phyloP scores from a whole-genome alignment of 78 protist species.

The Dictyostelium intermedium region DNA sequence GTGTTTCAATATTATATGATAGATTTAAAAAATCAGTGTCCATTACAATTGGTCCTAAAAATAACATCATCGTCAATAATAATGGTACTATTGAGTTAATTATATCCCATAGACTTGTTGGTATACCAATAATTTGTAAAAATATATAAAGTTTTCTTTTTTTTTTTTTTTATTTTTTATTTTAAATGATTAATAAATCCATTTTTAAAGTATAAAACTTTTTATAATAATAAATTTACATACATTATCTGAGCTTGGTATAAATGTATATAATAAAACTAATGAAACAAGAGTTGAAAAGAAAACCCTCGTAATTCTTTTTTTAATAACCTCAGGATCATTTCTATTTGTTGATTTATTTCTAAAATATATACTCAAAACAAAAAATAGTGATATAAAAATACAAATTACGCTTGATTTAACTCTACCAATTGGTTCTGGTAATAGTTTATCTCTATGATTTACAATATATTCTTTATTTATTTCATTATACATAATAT shows the following conservation, averaged over 20 bases:
- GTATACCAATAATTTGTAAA: constrained; percentile 29
- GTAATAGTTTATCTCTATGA: background rate
- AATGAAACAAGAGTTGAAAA: constrained; percentile 6
- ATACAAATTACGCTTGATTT: background rate
- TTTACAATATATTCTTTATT: background rate
- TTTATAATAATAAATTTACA: background rate
- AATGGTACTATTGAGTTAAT: background rate
- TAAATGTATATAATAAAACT: constrained; percentile 8
- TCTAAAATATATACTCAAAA: constrained; percentile 18
- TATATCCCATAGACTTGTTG: background rate
- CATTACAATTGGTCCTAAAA: constrained; percentile 63
- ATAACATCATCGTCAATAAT: constrained; percentile 32
- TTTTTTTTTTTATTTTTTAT: background rate
- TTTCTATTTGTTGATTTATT: constrained; percentile 32
- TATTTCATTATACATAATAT: background rate
- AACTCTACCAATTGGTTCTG: background rate
- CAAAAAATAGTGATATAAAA: constrained; percentile 24
- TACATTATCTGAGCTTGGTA: constrained; percentile 45
- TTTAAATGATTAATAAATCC: too few species aligned
- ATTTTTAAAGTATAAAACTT: too few species aligned
- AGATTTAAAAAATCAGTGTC: background rate
- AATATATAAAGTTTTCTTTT: constrained; percentile 24
- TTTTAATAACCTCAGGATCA: constrained; percentile 41
- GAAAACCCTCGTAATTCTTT: constrained; percentile 8
- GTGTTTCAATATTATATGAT: background rate